Base-by-base conservation (phyloP, 495 filamentous ascomycete species). In the Neurospora sp. region DNA sequence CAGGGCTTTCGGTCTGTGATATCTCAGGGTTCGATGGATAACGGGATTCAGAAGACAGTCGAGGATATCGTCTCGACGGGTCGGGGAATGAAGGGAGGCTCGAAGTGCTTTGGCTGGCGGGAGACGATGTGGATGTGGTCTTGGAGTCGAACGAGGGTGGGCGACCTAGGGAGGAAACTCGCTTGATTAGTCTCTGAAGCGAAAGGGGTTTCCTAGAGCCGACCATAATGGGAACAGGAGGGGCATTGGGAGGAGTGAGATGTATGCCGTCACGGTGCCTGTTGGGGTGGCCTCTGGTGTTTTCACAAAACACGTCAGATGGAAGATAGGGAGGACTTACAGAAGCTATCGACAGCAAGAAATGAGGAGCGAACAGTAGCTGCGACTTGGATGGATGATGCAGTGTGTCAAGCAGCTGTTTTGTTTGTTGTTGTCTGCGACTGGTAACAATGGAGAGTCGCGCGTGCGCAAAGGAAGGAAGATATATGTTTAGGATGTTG, bases 171-270 rank as follows among this genome's bases (percentile, higher is more conserved):
- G 38, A 41, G n/a, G 60, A 39, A 42, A 71, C 71, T 39, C 46
- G 72, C 54, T 75, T 75, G 70, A 80, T 80, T 73, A 80, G 79
- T 74, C 46, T 79, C 73, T 71, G 76, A 10, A 79, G n/a, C 31
- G 77, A 78, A 54, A 37, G 41, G 11, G 54, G 71, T 39, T 54
- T 75, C 42, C 41, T 71, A 10, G 37, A 71, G 71, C 72, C 74
- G 23, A 62, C 72, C 77, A 79, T 79, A 66, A 69, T 35, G 72
- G 71, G 39, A 70, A 46, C 10, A 46, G 70, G 69, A 66, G 46
- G 49, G 27, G 27, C 39, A 60, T 20, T 18, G 18, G 20, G 7
- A n/a, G 14, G 38, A 72, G 39, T 14, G 14, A 27, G 35, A 42
- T 46, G 54, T 46, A 39, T 46, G 66, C 10, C n/a, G 71, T 23